Percentiles rank a stretch among this genome's conserved stretches.
Conservation (phyloP, 208 protist genomes). For the Leishmania turanica region DNA sequence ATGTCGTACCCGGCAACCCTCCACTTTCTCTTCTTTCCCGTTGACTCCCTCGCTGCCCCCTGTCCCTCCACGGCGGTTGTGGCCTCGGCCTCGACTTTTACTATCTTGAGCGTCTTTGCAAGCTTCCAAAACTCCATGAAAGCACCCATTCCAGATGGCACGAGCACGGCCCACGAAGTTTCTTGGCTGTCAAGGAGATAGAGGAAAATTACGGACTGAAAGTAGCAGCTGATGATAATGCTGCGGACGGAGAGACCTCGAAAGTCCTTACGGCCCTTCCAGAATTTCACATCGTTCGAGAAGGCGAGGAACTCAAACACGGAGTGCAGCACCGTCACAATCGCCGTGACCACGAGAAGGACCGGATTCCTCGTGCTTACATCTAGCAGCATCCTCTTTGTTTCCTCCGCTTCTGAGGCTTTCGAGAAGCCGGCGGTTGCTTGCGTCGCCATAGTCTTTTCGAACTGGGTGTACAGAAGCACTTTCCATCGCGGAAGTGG, state of each 20-base stretch:
- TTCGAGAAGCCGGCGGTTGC: conserved; percentile 58
- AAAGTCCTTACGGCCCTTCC: conserved; percentile 92
- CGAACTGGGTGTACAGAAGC: conserved; percentile 80
- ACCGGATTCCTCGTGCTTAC: conserved; percentile 88
- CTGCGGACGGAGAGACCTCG: conserved; percentile 96
- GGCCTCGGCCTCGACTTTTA: conserved; percentile 11
- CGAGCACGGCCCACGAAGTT: conserved; percentile 93
- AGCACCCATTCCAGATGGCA: conserved; percentile 86
- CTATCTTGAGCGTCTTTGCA: conserved; percentile 65
- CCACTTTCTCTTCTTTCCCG: conserved; percentile 5
- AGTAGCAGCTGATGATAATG: conserved; percentile 94
- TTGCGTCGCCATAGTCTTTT: conserved; percentile 79
- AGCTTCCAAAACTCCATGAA: conserved; percentile 98
- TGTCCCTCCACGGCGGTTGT: neutral
- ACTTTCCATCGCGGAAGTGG: conserved; percentile 70
- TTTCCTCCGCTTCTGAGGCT: conserved; percentile 63
- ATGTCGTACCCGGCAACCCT: conserved; percentile 44
- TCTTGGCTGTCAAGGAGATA: conserved; percentile 97
- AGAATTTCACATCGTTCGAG: conserved; percentile 96
- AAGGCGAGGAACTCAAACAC: conserved; percentile 99
- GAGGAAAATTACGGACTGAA: conserved; percentile 97
- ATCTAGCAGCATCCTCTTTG: conserved; percentile 96
- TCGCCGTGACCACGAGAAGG: conserved; percentile 93
- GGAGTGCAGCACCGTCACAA: conserved; percentile 97
- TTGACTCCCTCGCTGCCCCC: neutral